Base-by-base conservation (phyloP, 352 stramenopile species). In the Globisporangium middletonii region DNA sequence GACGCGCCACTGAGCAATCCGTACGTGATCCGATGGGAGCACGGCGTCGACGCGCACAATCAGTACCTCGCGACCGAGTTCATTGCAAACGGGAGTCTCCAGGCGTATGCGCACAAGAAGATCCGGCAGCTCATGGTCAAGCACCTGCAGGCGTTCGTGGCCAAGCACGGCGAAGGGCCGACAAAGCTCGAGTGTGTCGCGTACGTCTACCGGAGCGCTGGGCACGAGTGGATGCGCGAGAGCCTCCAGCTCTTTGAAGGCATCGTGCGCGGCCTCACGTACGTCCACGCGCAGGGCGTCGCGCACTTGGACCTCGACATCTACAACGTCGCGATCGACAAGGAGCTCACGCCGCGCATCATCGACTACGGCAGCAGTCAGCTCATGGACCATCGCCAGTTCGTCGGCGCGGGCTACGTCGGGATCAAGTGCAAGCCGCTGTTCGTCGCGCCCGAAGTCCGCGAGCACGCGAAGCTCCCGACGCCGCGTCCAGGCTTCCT, bases 381-480 rank as follows among this genome's bases (percentile, higher is more conserved):
- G 62, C 63, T 94, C 43, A 82, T 92, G 63, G 81, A 92, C 57
- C 73, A 89, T 59, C 65, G 73, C 44, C 72, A 77, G 0, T 35
- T 83, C 28, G 84, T 85, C 26, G 82, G 77, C 1, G 70, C 60
- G 1, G 84, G 84, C 0, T 69, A 77, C 59, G 77, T 86, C 9
- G 74, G 69, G n/a, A 89, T 94, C 72, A 94, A 94, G 72, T 87
- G 73, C 62, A 94, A 94, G 49, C 78, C 76, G 15, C 57, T 83
- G 44, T 94, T 89, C 60, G 80, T 91, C 37, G 68, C 84, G 2
- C 84, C 84, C 1, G 84, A 94, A 64, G 69, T 94, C 59, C 69
- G 77, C 37, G 65, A 65, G 9, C 75, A 92, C 55, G 71, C 85
- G 47, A 80, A 73, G 47, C 68, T 83, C 33, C 51, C 73, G 19